Base-by-base conservation (phyloP, 495 filamentous ascomycete species). In the Achaetomiella virescens region DNA sequence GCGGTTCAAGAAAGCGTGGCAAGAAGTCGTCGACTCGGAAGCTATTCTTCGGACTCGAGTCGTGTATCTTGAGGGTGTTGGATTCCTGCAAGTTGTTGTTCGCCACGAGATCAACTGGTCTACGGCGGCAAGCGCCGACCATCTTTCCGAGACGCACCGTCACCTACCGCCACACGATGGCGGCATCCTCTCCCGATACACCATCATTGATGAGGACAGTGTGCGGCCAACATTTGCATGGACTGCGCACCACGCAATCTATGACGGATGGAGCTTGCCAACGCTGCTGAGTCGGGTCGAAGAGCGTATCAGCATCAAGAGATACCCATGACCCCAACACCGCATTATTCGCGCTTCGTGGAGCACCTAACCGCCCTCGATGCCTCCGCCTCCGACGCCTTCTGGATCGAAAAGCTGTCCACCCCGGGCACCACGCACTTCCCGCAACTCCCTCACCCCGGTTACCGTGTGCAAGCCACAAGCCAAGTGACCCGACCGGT, bases 261-360 rank as follows among this genome's bases (percentile, higher is more conserved):
- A 85, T 55, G 84, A 88, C 55, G 82, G 83, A 25, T 87, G 80
- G 80, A 81, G 75, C 10, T 66, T 81, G 48, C 65, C 68, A 2
- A 59, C 78, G 0, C 31, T 62, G 11, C 41, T 66, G 8, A 20
- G 9, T 17, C 54, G 54, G 0, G 65, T 67, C 15, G 65, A 64
- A 22, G 38, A 36, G 3, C 43, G 36, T 67, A 65, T 35, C 49
- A 31, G 25, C 33, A 63, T 17, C 9, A 52, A 3, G 22, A 60
- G 33, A 15, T 46, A 7, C 51, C 62, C 45, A 38, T 66, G 8
- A 20, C 24, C n/a, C 55, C 60, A 9, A 29, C 56, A 8, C 71
- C 68, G 2, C 64, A 64, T 40, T 68, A 59, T 38, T 57, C 58
- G 2, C 46, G 50, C 11, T 71, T 71, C 22, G 48, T 71, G 20